Evolutionary conservation across 75 land plant species (phyloP), one percentile per base, ranked within the genome.

Genomic region (Sequoiadendron giganteum): DNA sequence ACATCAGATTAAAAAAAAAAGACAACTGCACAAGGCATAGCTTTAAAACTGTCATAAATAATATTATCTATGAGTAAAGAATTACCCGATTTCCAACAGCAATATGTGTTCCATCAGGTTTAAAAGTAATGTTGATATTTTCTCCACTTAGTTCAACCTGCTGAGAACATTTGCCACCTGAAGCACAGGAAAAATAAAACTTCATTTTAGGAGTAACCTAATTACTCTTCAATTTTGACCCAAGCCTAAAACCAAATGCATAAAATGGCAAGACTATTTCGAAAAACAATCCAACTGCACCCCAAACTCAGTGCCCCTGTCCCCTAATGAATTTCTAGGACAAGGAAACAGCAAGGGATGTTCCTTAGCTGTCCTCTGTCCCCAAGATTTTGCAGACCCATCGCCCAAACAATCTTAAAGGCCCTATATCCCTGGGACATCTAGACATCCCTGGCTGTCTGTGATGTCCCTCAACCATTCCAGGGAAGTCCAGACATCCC

Each of bases 121-220:
- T 96, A 86, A 94, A 96, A 6, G 99, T 96, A 83, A 97, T 97
- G 86, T 97, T 97, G 78, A 97, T 97, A 76, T 97, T 97, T 90
- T 97, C 99, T 78, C 99, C 99, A 93, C 99, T 97, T 28, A 97
- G 95, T 88, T 96, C 99, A 61, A 93, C 97, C 75, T 94, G 96
- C 88, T 97, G 99, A 68, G 99, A 92, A 90, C 99, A 97, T 90
- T 97, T 96, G 43, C 99, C 99, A 92, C 95, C 99, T 96, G 91
- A 68, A 90, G 28, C 77, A 34, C 77, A 75, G 77, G 16, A 75
- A 75, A 13, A 34, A 75, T 34, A 28, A 28, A 13, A 75, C 34
- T 75, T 34, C 15, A 34, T 34, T 34, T 10, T 75, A 75, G 38
- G 16, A 14, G 77, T 14, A 75, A 34, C 13, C 77, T 32, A 34